These are phyloP conservation scores for Quercus wislizeni DNA, from an alignment of 306 rosid genomes.

Conservation along the genomic window DNA sequence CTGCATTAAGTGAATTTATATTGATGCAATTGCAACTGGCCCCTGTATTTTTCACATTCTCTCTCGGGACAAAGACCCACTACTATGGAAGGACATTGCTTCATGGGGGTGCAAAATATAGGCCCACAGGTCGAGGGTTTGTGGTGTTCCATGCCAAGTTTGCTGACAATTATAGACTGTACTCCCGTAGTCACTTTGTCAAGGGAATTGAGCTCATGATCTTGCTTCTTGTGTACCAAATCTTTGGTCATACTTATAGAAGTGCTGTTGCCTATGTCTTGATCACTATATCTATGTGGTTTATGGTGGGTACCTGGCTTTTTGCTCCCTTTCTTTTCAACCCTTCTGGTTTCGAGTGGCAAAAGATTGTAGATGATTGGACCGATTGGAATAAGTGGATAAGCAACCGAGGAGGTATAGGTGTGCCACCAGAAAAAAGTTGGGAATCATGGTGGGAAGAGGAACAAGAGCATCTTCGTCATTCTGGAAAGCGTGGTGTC, in stretches of 20 bases:
- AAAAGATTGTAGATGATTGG: slow-evolving; percentile 98
- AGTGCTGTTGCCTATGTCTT: slow-evolving; percentile 79
- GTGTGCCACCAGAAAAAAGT: slow-evolving; percentile 90
- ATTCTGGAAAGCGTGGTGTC: slow-evolving; percentile 87
- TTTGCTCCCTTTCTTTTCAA: slow-evolving; percentile 97
- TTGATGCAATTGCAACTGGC: slow-evolving; percentile 96
- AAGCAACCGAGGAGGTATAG: slow-evolving; percentile 89
- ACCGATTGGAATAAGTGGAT: slow-evolving; percentile 99
- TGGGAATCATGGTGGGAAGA: slow-evolving; percentile 99
- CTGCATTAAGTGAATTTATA: slow-evolving; percentile 89
- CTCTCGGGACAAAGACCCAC: slow-evolving; percentile 96
- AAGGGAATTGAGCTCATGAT: slow-evolving; percentile 95
- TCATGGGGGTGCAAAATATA: slow-evolving; percentile 96
- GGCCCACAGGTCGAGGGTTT: slow-evolving; percentile 95
- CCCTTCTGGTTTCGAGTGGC: slow-evolving; percentile 99
- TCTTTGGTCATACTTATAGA: slow-evolving; percentile 73
- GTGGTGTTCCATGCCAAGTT: slow-evolving; percentile 98
- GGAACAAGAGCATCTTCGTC: slow-evolving; percentile 89
- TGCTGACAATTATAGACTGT: slow-evolving; percentile 96
- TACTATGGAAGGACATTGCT: slow-evolving; percentile 96
- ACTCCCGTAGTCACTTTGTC: slow-evolving; percentile 97
- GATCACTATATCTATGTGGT: slow-evolving; percentile 93
- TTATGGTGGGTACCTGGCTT: slow-evolving; percentile 98
- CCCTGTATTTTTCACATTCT: slow-evolving; percentile 94
- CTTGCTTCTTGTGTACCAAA: slow-evolving; percentile 83